phyloP scores from a whole-genome alignment of 2,329 filamentous ascomycete genomes.

The Proliferodiscus dingleyae region DNA sequence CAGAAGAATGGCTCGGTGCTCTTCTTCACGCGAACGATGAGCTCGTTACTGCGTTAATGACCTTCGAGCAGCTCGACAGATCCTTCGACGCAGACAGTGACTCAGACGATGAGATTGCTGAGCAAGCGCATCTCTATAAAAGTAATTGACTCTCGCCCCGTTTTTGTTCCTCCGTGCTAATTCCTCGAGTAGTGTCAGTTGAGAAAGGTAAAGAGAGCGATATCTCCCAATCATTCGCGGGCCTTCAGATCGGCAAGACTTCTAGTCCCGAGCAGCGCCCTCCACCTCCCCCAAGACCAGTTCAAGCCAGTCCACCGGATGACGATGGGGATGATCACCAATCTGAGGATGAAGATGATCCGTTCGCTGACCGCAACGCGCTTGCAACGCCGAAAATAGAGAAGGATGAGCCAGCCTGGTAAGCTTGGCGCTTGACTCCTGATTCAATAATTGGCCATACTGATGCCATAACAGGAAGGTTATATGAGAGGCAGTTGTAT shows the following conservation, averaged over 20 bases:
- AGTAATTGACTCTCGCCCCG: constrained; percentile 38
- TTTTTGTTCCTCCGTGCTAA: constrained; percentile 8
- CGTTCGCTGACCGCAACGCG: constrained; percentile 34
- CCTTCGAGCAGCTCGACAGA: constrained; percentile 88
- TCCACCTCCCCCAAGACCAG: constrained; percentile 21
- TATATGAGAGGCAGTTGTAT: too few relatives aligned
- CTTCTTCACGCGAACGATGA: constrained; percentile 93
- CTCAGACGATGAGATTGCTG: constrained; percentile 62
- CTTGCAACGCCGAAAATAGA: constrained; percentile 24
- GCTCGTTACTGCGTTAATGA: constrained; percentile 88
- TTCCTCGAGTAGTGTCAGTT: constrained; percentile 14
- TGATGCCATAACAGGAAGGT: too few relatives aligned
- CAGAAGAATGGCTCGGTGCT: constrained; percentile 85
- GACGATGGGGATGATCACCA: constrained; percentile 23
- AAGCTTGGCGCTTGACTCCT: too few relatives aligned
- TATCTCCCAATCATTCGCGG: constrained; percentile 19
- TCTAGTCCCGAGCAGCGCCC: constrained; percentile 13
- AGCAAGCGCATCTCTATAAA: constrained; percentile 61
- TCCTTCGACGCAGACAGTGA: constrained; percentile 74
- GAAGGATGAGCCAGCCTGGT: constrained; percentile 24
- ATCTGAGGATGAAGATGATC: constrained; percentile 33
- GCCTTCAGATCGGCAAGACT: constrained; percentile 19
- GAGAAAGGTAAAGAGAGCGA: constrained; percentile 25
- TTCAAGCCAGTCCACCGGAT: constrained; percentile 30
- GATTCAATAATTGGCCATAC: too few relatives aligned